Percentiles rank a stretch among this genome's conserved stretches.
Evolutionary conservation across 1,284 basidiomycete genomes (phyloP).

Genomic region (Xerocomus amazonicus): DNA sequence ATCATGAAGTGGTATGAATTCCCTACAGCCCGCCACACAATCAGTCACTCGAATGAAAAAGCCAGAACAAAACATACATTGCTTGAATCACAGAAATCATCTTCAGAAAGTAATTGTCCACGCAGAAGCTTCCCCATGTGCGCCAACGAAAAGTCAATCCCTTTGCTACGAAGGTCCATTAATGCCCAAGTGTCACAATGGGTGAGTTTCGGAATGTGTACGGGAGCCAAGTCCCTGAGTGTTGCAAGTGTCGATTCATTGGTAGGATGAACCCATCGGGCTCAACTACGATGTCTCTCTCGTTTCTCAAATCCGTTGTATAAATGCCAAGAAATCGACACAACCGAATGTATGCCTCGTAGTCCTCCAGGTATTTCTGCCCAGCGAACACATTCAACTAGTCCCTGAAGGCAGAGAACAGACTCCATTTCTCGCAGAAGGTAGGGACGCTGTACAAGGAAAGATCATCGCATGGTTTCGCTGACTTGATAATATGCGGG

Average conservation of each 20-base stretch:
- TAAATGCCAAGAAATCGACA: background rate
- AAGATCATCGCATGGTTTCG: background rate
- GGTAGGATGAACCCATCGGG: background rate
- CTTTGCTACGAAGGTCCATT: slow-evolving; percentile 38
- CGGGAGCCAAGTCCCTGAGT: too few relatives aligned
- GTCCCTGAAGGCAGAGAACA: background rate
- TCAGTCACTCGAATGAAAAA: too few relatives aligned
- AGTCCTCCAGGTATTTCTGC: background rate
- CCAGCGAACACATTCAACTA: background rate
- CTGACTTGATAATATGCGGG: background rate
- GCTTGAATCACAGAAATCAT: slow-evolving; percentile 14
- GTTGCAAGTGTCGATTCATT: slow-evolving; percentile 15
- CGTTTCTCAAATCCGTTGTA: background rate
- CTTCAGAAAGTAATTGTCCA: slow-evolving; percentile 24
- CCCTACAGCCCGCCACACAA: too few relatives aligned
- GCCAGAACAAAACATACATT: background rate
- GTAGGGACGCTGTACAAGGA: background rate
- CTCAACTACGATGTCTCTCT: background rate
- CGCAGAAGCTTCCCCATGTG: slow-evolving; percentile 41
- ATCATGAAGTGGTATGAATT: too few relatives aligned
- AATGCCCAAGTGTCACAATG: slow-evolving; percentile 34
- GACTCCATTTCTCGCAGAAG: background rate
- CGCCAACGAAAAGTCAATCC: slow-evolving; percentile 33
- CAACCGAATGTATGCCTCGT: background rate
- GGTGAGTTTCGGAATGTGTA: slow-evolving; percentile 32